Evolutionary conservation across 371 early-diverging fungal species (phyloP).

Genomic region (Lichtheimia hyalospora): DNA sequence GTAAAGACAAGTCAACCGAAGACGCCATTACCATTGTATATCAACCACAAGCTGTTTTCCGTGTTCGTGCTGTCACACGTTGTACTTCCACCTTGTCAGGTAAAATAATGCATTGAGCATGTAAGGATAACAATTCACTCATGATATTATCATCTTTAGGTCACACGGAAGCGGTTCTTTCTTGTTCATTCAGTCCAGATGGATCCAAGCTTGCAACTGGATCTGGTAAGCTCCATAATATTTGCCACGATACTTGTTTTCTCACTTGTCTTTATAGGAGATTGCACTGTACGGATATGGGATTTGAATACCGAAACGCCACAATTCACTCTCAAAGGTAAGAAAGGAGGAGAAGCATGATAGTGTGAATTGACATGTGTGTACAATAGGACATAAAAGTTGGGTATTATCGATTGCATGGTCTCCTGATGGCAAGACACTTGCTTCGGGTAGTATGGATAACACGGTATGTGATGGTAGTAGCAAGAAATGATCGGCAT

Average conservation of each 20-base stretch:
- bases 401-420: conserved; percentile 95
- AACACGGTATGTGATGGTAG: conserved; percentile 60
- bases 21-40: conserved; percentile 84
- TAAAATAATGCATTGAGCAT: conserved; percentile 16
- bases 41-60: conserved; percentile 93
- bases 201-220: conserved; percentile 90
- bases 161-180: conserved; percentile 93
- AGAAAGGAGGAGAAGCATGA: background rate
- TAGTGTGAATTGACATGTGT: conserved; percentile 6
- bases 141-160: conserved; percentile 40
- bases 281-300: conserved; percentile 96
- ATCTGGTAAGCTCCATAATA: conserved; percentile 49
- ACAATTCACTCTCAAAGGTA: conserved; percentile 57
- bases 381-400: conserved; percentile 74
- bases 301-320: conserved; percentile 96
- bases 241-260: background rate
- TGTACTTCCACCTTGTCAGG: conserved; percentile 85
- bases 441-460: conserved; percentile 97
- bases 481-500: background rate
- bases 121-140: background rate
- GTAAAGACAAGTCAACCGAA: conserved; percentile 78
- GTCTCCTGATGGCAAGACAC: conserved; percentile 84
- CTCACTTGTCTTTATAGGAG: conserved; percentile 48
- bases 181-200: conserved; percentile 90
- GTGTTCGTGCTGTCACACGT: conserved; percentile 88